These are phyloP conservation scores for Cladosporium sp. DNA, from an alignment of 2,329 filamentous ascomycete genomes.

Conservation along the genomic window DNA sequence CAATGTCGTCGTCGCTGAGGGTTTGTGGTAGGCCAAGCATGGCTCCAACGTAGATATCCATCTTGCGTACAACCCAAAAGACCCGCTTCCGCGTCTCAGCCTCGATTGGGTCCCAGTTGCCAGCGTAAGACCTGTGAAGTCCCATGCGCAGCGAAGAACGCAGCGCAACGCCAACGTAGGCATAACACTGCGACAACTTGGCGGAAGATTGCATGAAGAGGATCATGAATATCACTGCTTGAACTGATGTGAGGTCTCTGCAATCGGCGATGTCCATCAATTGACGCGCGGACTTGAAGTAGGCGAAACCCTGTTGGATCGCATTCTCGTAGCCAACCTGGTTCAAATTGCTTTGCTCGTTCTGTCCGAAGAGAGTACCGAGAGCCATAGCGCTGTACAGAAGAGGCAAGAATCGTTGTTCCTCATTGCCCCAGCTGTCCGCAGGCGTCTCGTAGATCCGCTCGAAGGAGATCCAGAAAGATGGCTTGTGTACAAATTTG, in stretches of 20 bases:
- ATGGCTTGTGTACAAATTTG: slow-evolving; percentile 77
- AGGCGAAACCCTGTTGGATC: slow-evolving; percentile 54
- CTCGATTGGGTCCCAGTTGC: slow-evolving; percentile 52
- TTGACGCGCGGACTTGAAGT: slow-evolving; percentile 52
- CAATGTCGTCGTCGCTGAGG: slow-evolving; percentile 52
- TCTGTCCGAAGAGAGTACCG: slow-evolving; percentile 50
- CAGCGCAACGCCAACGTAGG: slow-evolving; percentile 55
- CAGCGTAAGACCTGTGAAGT: slow-evolving; percentile 51
- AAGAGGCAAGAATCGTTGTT: slow-evolving; percentile 51
- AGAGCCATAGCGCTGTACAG: slow-evolving; percentile 52
- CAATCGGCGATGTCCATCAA: slow-evolving; percentile 57
- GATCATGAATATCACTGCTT: slow-evolving; percentile 57
- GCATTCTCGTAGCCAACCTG: slow-evolving; percentile 48
- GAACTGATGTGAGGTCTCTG: slow-evolving; percentile 52
- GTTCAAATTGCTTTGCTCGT: slow-evolving; percentile 40
- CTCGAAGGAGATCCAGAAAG: slow-evolving; percentile 77
- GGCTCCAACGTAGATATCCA: slow-evolving; percentile 56
- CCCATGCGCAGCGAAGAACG: slow-evolving; percentile 55
- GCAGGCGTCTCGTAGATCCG: slow-evolving; percentile 70
- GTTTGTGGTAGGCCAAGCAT: slow-evolving; percentile 54
- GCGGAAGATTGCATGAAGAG: slow-evolving; percentile 56
- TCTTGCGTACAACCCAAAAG: slow-evolving; percentile 54
- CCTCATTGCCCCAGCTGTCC: slow-evolving; percentile 49
- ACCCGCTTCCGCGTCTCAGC: slow-evolving; percentile 53
- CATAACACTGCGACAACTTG: slow-evolving; percentile 55